These are phyloP conservation scores for Chlorociboria aeruginascens DNA, from an alignment of 495 filamentous ascomycete species.

Conservation along the genomic window DNA sequence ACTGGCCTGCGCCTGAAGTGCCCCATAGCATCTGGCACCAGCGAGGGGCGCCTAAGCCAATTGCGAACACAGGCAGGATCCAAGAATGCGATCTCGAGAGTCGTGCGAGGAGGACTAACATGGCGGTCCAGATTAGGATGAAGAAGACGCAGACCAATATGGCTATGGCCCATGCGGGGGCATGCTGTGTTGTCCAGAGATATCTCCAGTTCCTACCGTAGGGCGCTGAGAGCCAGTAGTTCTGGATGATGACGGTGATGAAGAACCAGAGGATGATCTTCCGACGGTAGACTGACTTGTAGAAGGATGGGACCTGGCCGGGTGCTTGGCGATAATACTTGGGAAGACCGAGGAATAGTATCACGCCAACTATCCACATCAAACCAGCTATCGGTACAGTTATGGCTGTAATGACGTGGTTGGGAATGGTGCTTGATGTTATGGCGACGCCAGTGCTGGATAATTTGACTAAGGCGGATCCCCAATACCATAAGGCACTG, in stretches of 20 bases:
- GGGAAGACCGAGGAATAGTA: constrained; percentile 45
- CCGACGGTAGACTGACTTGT: constrained; percentile 40
- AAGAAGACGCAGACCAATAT: constrained; percentile 47
- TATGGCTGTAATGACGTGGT: constrained; percentile 31
- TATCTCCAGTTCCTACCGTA: constrained; percentile 53
- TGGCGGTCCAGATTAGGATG: constrained; percentile 39
- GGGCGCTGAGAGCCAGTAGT: constrained; percentile 50
- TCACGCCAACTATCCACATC: constrained; percentile 37
- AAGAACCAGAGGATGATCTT: constrained; percentile 52
- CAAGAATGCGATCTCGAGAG: constrained; percentile 45
- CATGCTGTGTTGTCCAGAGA: constrained; percentile 39
- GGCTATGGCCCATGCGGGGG: constrained; percentile 38
- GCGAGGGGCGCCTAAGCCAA: constrained; percentile 48
- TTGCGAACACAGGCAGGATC: constrained; percentile 55
- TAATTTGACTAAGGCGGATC: constrained; percentile 20
- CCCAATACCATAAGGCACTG: constrained; percentile 57
- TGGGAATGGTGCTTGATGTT: constrained; percentile 10
- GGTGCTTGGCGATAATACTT: constrained; percentile 57
- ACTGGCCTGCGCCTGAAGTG: constrained; percentile 42
- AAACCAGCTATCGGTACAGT: constrained; percentile 34
- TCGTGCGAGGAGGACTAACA: constrained; percentile 35
- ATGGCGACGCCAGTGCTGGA: background rate
- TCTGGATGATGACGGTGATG: constrained; percentile 50
- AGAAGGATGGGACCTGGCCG: constrained; percentile 52
- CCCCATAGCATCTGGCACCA: constrained; percentile 60